Percentiles rank a stretch among this genome's conserved stretches.
Conservation (phyloP, 2,329 filamentous ascomycete genomes). For the Aureobasidium sp. region DNA sequence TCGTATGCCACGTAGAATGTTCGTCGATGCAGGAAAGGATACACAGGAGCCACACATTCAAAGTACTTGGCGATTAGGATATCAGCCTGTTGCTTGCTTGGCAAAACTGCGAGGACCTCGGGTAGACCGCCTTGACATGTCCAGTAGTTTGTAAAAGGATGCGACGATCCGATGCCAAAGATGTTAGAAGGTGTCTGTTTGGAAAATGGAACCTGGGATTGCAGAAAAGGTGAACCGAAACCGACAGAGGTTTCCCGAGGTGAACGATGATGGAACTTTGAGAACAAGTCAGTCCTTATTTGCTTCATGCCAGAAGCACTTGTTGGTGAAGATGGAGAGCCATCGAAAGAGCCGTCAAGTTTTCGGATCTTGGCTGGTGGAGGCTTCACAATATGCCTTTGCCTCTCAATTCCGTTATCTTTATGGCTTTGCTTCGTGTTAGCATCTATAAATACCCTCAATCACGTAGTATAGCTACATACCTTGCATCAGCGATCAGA, state of each 20-base stretch:
- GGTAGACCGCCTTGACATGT: constrained; percentile 62
- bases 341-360: constrained; percentile 15
- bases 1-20: constrained; percentile 73
- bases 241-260: constrained; percentile 19
- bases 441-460: background rate
- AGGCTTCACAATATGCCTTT: constrained; percentile 23
- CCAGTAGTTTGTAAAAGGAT: constrained; percentile 80
- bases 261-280: constrained; percentile 7
- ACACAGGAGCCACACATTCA: constrained; percentile 64
- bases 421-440: background rate
- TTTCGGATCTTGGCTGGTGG: constrained; percentile 27
- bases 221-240: constrained; percentile 43
- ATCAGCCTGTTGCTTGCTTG: constrained; percentile 67
- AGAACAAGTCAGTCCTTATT: constrained; percentile 4
- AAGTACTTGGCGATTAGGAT: constrained; percentile 51
- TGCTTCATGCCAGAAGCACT: constrained; percentile 1
- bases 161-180: constrained; percentile 70
- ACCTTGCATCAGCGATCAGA: constrained; percentile 55
- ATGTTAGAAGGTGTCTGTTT: constrained; percentile 64
- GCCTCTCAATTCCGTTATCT: background rate
- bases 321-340: background rate
- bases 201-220: constrained; percentile 67
- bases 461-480: constrained; percentile 27
- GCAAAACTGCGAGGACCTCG: constrained; percentile 67
- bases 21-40: constrained; percentile 69